A percentile compares a stretch with the other conserved stretches of the same genome.
Conservation (phyloP, 352 stramenopile genomes). For the Phytophthora palmivora region DNA sequence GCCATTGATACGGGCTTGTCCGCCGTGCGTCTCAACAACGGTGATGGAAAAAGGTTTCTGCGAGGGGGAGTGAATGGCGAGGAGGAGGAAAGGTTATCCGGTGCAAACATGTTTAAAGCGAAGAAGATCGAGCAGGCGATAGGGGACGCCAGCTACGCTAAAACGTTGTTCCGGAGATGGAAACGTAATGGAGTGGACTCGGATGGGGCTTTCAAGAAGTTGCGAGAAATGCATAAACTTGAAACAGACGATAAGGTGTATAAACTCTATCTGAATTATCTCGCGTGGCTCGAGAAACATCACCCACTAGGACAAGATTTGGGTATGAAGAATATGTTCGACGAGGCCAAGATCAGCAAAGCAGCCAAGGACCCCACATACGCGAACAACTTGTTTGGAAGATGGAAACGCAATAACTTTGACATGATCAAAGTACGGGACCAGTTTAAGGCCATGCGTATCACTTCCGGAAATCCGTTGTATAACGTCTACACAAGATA, state of each 20-base stretch:
- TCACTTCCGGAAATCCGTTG: not conserved
- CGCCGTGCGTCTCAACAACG: not conserved
- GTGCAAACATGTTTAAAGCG: slow-evolving; percentile 11
- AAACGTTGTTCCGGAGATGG: slow-evolving; percentile 13
- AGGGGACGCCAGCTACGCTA: slow-evolving; percentile 6
- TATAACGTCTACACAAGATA: slow-evolving; percentile 6
- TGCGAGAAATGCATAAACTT: not conserved
- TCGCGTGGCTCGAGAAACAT: not conserved
- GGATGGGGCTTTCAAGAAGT: not conserved
- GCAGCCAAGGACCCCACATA: not conserved
- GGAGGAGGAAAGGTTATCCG: slow-evolving; percentile 1
- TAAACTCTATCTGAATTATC: not conserved
- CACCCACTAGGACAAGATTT: not conserved
- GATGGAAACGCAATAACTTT: slow-evolving; percentile 3
- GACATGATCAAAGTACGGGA: not conserved
- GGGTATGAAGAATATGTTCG: not conserved
- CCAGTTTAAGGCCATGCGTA: not conserved
- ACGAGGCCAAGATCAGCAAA: not conserved
- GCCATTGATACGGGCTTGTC: not conserved
- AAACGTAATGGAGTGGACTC: not conserved
- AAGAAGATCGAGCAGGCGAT: slow-evolving; percentile 10
- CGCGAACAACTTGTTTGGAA: not conserved
- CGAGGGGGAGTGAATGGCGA: not conserved
- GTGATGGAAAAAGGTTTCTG: not conserved
- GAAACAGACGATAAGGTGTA: not conserved